These are phyloP conservation scores for Mayamaea pseudoterrestris DNA, from an alignment of 108 stramenopile species.

Conservation along the genomic window DNA sequence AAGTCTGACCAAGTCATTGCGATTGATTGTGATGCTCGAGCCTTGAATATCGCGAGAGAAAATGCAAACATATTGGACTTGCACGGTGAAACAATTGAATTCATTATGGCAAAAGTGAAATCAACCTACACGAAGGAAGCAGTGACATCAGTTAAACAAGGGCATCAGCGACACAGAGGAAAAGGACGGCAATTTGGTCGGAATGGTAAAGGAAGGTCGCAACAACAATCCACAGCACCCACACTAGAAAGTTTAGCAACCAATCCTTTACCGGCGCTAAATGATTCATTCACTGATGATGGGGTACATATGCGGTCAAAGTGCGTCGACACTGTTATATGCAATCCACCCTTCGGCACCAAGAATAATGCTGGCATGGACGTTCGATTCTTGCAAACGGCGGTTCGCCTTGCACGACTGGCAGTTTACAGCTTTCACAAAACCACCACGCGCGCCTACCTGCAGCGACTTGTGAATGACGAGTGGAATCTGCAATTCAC, in stretches of 20 bases:
- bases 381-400: slow-evolving; percentile 58
- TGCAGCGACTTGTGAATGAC: slow-evolving; percentile 38
- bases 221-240: not conserved
- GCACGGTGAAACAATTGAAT: slow-evolving; percentile 14
- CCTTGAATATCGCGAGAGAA: slow-evolving; percentile 48
- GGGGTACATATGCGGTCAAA: slow-evolving; percentile 1
- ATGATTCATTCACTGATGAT: no score
- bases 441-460: slow-evolving; percentile 74
- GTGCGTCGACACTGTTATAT: slow-evolving; percentile 54
- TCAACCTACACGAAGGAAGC: not conserved
- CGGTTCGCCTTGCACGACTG: slow-evolving; percentile 47
- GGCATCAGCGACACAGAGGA: slow-evolving; percentile 1
- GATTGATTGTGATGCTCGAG: slow-evolving; percentile 80
- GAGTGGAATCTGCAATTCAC: slow-evolving; percentile 56
- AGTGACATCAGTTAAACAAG: not conserved
- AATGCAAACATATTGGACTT: slow-evolving; percentile 35
- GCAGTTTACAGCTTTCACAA: slow-evolving; percentile 93
- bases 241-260: slow-evolving; percentile 5
- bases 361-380: slow-evolving; percentile 86
- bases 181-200: slow-evolving; percentile 18
- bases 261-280: no score
- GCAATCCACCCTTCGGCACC: slow-evolving; percentile 86
- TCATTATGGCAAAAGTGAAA: slow-evolving; percentile 33
- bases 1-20: slow-evolving; percentile 45
- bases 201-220: slow-evolving; percentile 13